These are phyloP conservation scores for Daldinia sp. DNA, from an alignment of 2,329 filamentous ascomycete genomes.

Conservation along the genomic window DNA sequence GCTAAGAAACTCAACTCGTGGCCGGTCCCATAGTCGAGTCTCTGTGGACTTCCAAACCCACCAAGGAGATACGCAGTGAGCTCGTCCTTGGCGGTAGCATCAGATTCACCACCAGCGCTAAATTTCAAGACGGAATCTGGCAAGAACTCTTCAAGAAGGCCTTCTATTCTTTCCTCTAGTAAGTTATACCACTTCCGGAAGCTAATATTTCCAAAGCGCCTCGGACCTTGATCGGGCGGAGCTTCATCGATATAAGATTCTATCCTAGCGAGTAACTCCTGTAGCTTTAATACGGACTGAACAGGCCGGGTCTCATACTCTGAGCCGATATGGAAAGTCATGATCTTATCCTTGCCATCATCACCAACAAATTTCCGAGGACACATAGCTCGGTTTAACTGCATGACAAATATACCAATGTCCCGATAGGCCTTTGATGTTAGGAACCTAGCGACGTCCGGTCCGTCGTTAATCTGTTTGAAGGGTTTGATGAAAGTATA, in stretches of 20 bases:
- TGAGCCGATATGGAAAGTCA: constrained; percentile 58
- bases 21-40: constrained; percentile 94
- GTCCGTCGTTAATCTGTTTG: constrained; percentile 85
- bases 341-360: constrained; percentile 51
- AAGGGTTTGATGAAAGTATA: constrained; percentile 71
- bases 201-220: constrained; percentile 90
- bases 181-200: constrained; percentile 85
- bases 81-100: constrained; percentile 67
- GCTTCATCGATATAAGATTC: constrained; percentile 75
- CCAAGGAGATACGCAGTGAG: constrained; percentile 82
- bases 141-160: constrained; percentile 66
- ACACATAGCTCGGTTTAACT: constrained; percentile 88
- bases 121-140: constrained; percentile 49
- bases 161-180: constrained; percentile 66
- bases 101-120: constrained; percentile 39
- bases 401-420: constrained; percentile 85
- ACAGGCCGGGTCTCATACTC: constrained; percentile 53
- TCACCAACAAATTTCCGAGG: constrained; percentile 63
- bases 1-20: constrained; percentile 96
- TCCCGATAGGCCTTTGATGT: constrained; percentile 84
- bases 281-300: constrained; percentile 70
- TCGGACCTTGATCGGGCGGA: constrained; percentile 84
- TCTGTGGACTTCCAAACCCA: constrained; percentile 85
- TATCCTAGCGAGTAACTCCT: constrained; percentile 70
- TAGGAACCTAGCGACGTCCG: constrained; percentile 84